phyloP scores from a whole-genome alignment of 441 rosid species.

The Manihot esculenta region DNA sequence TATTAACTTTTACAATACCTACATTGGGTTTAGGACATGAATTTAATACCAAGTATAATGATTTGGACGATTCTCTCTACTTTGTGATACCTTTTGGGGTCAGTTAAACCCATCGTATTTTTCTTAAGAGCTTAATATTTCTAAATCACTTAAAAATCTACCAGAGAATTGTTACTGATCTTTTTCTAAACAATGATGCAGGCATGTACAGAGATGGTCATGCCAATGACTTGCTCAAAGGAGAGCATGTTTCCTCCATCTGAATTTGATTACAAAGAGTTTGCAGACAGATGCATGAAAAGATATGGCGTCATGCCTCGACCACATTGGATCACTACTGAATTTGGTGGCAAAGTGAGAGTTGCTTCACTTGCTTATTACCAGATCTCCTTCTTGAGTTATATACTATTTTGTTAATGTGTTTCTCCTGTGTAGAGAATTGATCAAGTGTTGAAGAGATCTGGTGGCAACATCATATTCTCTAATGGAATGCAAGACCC shows the following conservation, averaged over 20 bases:
- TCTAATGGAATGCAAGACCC: slow-evolving; percentile 82
- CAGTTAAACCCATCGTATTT: too few species aligned
- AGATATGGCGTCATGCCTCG: slow-evolving; percentile 58
- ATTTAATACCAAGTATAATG: too few species aligned
- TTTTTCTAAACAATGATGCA: slow-evolving; percentile 21
- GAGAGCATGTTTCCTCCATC: slow-evolving; percentile 67
- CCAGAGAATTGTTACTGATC: not conserved
- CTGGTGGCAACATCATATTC: slow-evolving; percentile 66
- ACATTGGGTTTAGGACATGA: too few species aligned
- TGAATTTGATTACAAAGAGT: slow-evolving; percentile 39
- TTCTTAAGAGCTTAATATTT: not conserved
- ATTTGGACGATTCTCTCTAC: too few species aligned
- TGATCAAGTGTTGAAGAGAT: slow-evolving; percentile 52
- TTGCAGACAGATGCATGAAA: slow-evolving; percentile 40
- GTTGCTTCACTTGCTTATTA: not conserved
- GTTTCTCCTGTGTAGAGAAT: slow-evolving; percentile 39
- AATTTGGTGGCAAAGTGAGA: slow-evolving; percentile 65
- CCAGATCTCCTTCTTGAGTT: not conserved
- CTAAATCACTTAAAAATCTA: not conserved
- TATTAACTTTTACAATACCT: too few species aligned
- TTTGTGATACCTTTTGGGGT: too few species aligned
- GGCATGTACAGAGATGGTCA: slow-evolving; percentile 86
- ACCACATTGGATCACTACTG: slow-evolving; percentile 81
- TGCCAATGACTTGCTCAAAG: slow-evolving; percentile 68
- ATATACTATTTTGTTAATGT: not conserved